Conservation (phyloP, 2,329 filamentous ascomycete genomes). For the Fusarium setosum region DNA sequence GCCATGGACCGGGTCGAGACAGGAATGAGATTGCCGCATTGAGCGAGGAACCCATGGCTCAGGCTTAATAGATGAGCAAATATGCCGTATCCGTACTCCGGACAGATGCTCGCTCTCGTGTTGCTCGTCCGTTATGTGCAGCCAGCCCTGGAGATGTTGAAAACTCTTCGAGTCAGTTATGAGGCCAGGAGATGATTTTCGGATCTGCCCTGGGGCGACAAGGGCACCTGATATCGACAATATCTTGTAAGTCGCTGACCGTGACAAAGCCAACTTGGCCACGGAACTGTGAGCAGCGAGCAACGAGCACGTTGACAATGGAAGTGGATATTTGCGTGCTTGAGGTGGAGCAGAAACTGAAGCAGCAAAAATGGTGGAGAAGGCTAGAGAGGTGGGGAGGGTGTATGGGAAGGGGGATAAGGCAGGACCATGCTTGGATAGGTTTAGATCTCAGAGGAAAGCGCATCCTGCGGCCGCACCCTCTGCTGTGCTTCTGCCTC, state of each 20-base stretch:
- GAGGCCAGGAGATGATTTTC: neutral
- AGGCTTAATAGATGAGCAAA: slow-evolving; percentile 7
- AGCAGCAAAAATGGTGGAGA: slow-evolving; percentile 22
- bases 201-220: neutral
- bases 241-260: slow-evolving; percentile 8
- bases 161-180: neutral
- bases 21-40: slow-evolving; percentile 15
- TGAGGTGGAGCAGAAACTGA: slow-evolving; percentile 29
- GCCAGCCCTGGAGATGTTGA: neutral
- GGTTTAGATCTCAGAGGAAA: neutral
- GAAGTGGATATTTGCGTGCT: slow-evolving; percentile 32
- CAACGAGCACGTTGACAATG: slow-evolving; percentile 27
- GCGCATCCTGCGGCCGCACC: slow-evolving; percentile 23
- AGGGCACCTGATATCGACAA: slow-evolving; percentile 9
- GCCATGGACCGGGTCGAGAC: slow-evolving; percentile 7
- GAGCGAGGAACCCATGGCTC: slow-evolving; percentile 1
- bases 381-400: slow-evolving; percentile 16
- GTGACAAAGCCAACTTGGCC: slow-evolving; percentile 15
- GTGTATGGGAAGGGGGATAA: slow-evolving; percentile 9
- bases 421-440: slow-evolving; percentile 3
- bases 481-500: slow-evolving; percentile 25
- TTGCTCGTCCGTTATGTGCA: slow-evolving; percentile 1
- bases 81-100: slow-evolving; percentile 14
- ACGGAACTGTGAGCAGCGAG: slow-evolving; percentile 18
- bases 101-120: neutral